Base-by-base conservation (phyloP, 805 yeast genomes). In the Ogataea nakhonphanomensis region DNA sequence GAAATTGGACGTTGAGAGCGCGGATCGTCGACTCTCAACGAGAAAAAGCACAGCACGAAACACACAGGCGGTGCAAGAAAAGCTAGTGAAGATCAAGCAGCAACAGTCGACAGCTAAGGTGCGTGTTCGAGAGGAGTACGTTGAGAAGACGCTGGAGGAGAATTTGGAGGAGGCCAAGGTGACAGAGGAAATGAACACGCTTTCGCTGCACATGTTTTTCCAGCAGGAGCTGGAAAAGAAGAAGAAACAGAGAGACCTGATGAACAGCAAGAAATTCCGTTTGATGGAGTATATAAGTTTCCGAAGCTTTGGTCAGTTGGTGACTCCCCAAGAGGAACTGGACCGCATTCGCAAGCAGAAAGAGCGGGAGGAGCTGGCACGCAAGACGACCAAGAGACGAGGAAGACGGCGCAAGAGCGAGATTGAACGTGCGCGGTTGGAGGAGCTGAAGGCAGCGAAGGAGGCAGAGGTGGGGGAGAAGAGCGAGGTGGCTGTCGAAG, bases 151-250 rank as follows among this genome's bases (percentile, higher is more conserved):
- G 0, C 84, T 84, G 51, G 88, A 78, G 43, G 87, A 84, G 55
- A 67, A 82, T 29, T 61, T 84, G 32, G 81, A 74, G n/a, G 93
- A 88, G 58, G 98, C 99, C 1, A 67, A 80, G 33, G 84, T 81
- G 51, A 93, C 97, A 0, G 99, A 93, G 62, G 72, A 74, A 56
- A 73, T 75, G 31, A 93, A 93, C 59, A 66, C 79, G 2, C 67
- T 77, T 21, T 84, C 96, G 3, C 67, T 93, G 49, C 79, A 84
- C 46, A 70, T 75, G 53, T 93, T 85, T 57, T 78, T 82, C 52
- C 95, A 90, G 53, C 91, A 86, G 56, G 99, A 93, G 58, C 67
- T 83, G 30, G 81, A 78, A 33, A 81, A 87, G 53, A 88, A 87
- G 58, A 81, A 82, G 58, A 75, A 74, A 39, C 91, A 90, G 55